Conservation (phyloP, 2,329 filamentous ascomycete genomes). For the Didymella keratinophila region DNA sequence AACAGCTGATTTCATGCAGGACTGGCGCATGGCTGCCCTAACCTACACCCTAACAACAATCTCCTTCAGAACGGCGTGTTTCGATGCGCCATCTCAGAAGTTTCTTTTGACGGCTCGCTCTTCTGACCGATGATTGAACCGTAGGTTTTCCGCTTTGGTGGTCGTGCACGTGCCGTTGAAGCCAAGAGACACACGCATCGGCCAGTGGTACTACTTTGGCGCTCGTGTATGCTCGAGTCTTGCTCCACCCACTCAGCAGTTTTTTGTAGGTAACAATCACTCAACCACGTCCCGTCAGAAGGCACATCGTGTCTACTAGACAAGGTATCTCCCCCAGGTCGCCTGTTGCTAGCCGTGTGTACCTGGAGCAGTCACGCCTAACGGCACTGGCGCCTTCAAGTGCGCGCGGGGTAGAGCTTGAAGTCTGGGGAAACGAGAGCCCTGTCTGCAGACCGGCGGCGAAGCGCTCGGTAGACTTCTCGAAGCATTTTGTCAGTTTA, state of each 20-base stretch:
- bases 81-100: slow-evolving; percentile 15
- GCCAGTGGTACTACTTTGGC: slow-evolving; percentile 41
- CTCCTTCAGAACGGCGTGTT: slow-evolving; percentile 9
- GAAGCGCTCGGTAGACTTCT: slow-evolving; percentile 3
- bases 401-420: slow-evolving; percentile 21
- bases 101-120: slow-evolving; percentile 10
- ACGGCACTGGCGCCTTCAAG: slow-evolving; percentile 18
- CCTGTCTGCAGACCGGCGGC: slow-evolving; percentile 1
- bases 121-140: slow-evolving; percentile 17
- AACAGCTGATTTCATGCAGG: slow-evolving; percentile 19
- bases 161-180: slow-evolving; percentile 36
- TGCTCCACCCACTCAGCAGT: slow-evolving; percentile 37
- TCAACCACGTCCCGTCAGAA: slow-evolving; percentile 35
- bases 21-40: slow-evolving; percentile 15
- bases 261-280: slow-evolving; percentile 42
- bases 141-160: slow-evolving; percentile 22
- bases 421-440: slow-evolving; percentile 21
- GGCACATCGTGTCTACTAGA: slow-evolving; percentile 30
- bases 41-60: slow-evolving; percentile 3
- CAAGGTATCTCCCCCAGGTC: slow-evolving; percentile 23
- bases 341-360: slow-evolving; percentile 29
- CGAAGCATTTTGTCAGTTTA: slow-evolving; percentile 12
- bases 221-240: slow-evolving; percentile 19
- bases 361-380: slow-evolving; percentile 27
- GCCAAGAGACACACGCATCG: slow-evolving; percentile 45